Conservation (phyloP, 305 asterid species). For the Solanum aculeatissimum region DNA sequence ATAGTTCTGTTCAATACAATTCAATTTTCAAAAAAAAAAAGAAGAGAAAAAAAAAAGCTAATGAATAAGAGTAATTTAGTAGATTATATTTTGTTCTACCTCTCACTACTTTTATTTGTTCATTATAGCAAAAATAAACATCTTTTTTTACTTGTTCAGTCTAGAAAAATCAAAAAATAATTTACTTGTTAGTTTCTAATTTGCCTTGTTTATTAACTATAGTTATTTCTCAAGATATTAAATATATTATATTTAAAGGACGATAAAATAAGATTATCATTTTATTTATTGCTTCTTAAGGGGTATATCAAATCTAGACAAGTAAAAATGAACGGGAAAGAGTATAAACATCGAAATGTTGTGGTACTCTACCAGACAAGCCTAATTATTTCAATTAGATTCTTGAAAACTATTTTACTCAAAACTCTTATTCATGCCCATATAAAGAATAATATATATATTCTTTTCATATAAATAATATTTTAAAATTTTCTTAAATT, state of each 20-base stretch:
- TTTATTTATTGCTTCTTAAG: neutral
- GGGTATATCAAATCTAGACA: neutral
- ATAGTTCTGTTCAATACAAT: neutral
- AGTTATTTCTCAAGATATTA: neutral
- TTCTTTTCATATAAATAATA: neutral
- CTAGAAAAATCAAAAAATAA: neutral
- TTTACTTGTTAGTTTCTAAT: neutral
- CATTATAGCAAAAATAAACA: neutral
- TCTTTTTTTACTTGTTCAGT: neutral
- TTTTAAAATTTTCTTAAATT: neutral
- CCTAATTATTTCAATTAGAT: neutral
- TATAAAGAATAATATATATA: neutral
- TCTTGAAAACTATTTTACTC: neutral
- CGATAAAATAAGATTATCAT: neutral
- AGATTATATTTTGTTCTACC: neutral
- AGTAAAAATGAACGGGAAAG: neutral
- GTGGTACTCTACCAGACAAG: neutral
- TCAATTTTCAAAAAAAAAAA: neutral
- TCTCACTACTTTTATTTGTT: neutral
- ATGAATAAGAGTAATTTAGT: neutral
- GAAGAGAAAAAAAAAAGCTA: accelerated
- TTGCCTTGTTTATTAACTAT: neutral
- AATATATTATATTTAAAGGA: neutral
- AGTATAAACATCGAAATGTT: neutral
- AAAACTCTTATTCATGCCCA: neutral